Conservation (phyloP, 768 basidiomycete genomes). For the Tubosaeta sp. region DNA sequence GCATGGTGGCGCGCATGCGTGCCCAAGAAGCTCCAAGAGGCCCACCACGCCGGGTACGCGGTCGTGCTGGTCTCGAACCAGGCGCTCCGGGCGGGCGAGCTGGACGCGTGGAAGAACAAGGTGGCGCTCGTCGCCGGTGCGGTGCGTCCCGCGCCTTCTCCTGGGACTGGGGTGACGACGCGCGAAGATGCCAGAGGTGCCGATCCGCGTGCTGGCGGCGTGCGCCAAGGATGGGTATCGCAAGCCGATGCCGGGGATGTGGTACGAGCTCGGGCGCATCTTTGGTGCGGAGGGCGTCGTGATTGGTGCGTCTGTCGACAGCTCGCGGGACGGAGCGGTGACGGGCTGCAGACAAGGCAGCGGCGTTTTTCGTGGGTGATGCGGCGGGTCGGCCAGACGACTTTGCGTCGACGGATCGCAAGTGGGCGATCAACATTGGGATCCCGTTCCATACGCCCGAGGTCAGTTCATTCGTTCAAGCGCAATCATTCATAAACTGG, state of each 20-base stretch:
- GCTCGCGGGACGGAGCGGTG: not conserved
- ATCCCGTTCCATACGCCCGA: slow-evolving; percentile 82
- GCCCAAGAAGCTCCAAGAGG: slow-evolving; percentile 55
- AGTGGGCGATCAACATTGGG: slow-evolving; percentile 76
- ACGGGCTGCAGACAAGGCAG: slow-evolving; percentile 49
- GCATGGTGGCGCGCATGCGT: slow-evolving; percentile 72
- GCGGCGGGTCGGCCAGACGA: slow-evolving; percentile 80
- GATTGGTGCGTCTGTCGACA: slow-evolving; percentile 49
- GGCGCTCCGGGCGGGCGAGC: slow-evolving; percentile 40
- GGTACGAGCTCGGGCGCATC: slow-evolving; percentile 63
- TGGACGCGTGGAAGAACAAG: slow-evolving; percentile 75
- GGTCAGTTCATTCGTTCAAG: slow-evolving; percentile 34
- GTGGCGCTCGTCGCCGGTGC: slow-evolving; percentile 61
- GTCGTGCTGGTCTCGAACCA: slow-evolving; percentile 85
- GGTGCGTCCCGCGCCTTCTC: slow-evolving; percentile 32
- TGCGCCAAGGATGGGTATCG: slow-evolving; percentile 68
- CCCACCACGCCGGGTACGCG: slow-evolving; percentile 61
- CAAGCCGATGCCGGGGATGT: slow-evolving; percentile 89
- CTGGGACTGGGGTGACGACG: not conserved
- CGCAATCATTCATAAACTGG: too few species aligned
- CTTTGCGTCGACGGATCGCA: slow-evolving; percentile 78
- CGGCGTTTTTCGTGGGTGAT: slow-evolving; percentile 84
- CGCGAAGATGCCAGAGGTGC: slow-evolving; percentile 60
- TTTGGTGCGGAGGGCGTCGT: slow-evolving; percentile 52
- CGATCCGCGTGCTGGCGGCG: slow-evolving; percentile 78